Evolutionary conservation across 2,329 filamentous ascomycete species (phyloP), one percentile per base, ranked within the genome.

Genomic region (Beauveria caledonica): DNA sequence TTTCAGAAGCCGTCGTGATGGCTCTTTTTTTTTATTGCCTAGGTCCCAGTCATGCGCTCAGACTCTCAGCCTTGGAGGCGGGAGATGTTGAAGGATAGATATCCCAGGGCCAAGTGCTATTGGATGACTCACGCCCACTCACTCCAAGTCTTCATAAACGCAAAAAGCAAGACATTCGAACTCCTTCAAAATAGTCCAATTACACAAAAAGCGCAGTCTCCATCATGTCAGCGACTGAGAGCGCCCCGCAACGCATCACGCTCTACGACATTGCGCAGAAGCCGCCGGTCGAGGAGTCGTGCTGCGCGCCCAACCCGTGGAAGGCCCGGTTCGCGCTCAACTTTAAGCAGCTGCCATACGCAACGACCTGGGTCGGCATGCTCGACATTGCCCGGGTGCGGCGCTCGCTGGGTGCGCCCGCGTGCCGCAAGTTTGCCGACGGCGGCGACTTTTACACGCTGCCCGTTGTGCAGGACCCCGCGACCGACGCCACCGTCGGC

Each of bases 371-470:
- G 80, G 74, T 84, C 1, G 67, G 76, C 7, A 66, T 86, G 6
- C 77, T 78, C 5, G 77, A 85, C 63, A 77, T 87, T 33, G 36
- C 71, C 42, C 68, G 73, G 29, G 74, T 80, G 6, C 84, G 83
- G 55, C 69, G 70, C 15, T 57, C 65, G 6, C 76, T 86, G 23
- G 66, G 73, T 2, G 70, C 80, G 0, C 75, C 78, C 0, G 71
- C 84, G 1, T 75, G 74, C 21, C 83, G 85, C 66, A 81, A 80
- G 62, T 78, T 80, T 60, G 75, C 74, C 63, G 79, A 87, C 64
- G 84, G 83, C 46, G 73, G 71, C 39, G 80, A 85, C 65, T 87
- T 77, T 72, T 77, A 77, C 70, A 88, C 85, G 2, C 76, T 88
- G 0, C 85, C 86, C 1, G 75, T 86, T 46, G 68, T 87, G 23